A percentile compares a stretch with the other conserved stretches of the same genome.
Evolutionary conservation across 768 basidiomycete species (phyloP).

Genomic region (Chalciporus pseudorubinellus): DNA sequence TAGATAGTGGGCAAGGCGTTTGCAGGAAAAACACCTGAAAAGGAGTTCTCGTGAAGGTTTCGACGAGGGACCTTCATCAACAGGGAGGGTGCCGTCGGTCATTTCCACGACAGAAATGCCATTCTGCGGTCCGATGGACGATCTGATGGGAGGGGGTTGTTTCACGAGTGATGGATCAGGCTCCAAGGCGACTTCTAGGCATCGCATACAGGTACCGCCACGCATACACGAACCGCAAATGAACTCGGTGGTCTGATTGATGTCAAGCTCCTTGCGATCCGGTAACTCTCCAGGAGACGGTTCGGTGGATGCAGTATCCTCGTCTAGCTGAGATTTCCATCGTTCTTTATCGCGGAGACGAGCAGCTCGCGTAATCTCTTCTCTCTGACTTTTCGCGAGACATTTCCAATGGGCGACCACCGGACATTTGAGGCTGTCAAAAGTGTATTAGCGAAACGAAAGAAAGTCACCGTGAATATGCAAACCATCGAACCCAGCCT

Average conservation of each 20-base stretch:
- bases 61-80: conserved; percentile 17
- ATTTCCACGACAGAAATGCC: conserved; percentile 35
- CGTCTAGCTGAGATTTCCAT: conserved; percentile 33
- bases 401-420: conserved; percentile 78
- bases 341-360: conserved; percentile 47
- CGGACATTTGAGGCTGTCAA: conserved; percentile 68
- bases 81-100: conserved; percentile 24
- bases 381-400: conserved; percentile 59
- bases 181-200: conserved; percentile 54
- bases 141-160: conserved; percentile 10
- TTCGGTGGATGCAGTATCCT: conserved; percentile 20
- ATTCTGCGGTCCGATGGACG: conserved; percentile 8
- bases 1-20: conserved; percentile 76
- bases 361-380: conserved; percentile 70
- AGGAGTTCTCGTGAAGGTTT: conserved; percentile 45
- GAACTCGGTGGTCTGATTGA: conserved; percentile 71
- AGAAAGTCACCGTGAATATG: conserved; percentile 1
- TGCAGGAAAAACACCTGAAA: conserved; percentile 84
- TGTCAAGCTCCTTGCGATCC: conserved; percentile 46
- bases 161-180: conserved; percentile 37
- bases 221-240: conserved; percentile 72
- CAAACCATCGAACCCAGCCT: conserved; percentile 84
- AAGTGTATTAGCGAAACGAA: conserved; percentile 10
- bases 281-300: conserved; percentile 31
- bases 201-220: conserved; percentile 77